Conservation (phyloP, 768 basidiomycete genomes). For the Suillus plorans region DNA sequence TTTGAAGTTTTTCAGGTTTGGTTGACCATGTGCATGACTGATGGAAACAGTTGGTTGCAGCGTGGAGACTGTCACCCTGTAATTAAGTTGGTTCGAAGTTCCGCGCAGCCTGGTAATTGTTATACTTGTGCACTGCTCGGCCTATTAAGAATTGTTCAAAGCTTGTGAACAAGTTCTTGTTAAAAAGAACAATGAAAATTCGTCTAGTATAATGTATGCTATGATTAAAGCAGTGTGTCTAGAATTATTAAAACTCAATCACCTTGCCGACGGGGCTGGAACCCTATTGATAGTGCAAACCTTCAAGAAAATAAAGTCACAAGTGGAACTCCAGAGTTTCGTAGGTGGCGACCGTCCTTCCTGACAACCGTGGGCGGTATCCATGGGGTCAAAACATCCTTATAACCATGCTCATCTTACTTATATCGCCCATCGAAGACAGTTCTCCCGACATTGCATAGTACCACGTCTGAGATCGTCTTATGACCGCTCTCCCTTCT, state of each 20-base stretch:
- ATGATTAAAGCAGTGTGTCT: not conserved
- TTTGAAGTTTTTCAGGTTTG: not conserved
- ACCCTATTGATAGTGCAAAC: conserved; percentile 39
- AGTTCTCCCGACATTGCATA: conserved; percentile 16
- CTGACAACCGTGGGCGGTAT: conserved; percentile 39
- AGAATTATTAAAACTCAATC: conserved; percentile 29
- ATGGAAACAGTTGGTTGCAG: conserved; percentile 1
- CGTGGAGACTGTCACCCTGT: conserved; percentile 2
- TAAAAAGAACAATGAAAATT: not conserved
- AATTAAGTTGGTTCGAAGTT: not conserved
- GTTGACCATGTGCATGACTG: not conserved
- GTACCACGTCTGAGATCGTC: conserved; percentile 28
- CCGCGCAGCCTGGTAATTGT: not conserved
- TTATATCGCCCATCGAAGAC: conserved; percentile 17
- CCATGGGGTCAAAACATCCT: conserved; percentile 25
- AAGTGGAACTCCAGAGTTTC: conserved; percentile 23
- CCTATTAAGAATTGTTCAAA: not conserved
- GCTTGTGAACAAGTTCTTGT: not conserved
- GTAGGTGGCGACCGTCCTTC: conserved; percentile 31
- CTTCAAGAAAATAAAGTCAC: conserved; percentile 22
- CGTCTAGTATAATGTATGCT: not conserved
- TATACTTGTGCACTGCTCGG: not conserved
- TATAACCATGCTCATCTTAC: conserved; percentile 25
- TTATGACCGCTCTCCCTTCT: conserved; percentile 77
- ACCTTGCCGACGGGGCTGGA: conserved; percentile 65